phyloP scores from a whole-genome alignment of 2,329 filamentous ascomycete species.

The Rhinocladiella mackenziei region DNA sequence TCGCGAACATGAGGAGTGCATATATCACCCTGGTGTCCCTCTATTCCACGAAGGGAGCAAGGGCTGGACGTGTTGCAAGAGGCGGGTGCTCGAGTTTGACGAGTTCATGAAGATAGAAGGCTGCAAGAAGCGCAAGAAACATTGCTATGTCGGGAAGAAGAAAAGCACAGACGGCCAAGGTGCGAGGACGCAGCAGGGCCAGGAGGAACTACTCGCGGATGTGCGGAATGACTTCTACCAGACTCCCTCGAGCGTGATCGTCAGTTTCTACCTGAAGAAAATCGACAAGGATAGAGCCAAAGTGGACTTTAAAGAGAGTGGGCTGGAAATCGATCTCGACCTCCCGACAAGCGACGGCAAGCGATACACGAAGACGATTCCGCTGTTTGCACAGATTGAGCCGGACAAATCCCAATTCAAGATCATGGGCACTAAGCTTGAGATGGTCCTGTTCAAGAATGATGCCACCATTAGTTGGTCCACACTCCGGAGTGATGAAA shows the following conservation, averaged over 20 bases:
- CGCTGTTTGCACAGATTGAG: conserved; percentile 74
- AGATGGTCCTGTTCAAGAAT: conserved; percentile 69
- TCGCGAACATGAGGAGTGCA: conserved; percentile 70
- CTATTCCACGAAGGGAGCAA: conserved; percentile 99
- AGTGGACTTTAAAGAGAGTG: conserved; percentile 60
- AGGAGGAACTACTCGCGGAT: conserved; percentile 21
- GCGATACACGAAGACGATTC: conserved; percentile 69
- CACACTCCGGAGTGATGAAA: conserved; percentile 74
- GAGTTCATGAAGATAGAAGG: conserved; percentile 95
- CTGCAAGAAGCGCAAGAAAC: conserved; percentile 74
- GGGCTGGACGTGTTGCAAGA: conserved; percentile 95
- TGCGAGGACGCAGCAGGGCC: conserved; percentile 35
- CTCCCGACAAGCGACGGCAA: conserved; percentile 83
- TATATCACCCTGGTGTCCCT: conserved; percentile 82
- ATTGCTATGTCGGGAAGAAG: conserved; percentile 76
- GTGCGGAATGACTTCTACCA: conserved; percentile 87
- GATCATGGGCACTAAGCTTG: conserved; percentile 84
- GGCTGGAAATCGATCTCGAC: conserved; percentile 62
- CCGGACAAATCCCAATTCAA: conserved; percentile 70
- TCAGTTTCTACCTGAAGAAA: conserved; percentile 93
- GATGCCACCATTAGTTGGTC: conserved; percentile 73
- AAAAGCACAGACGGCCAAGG: conserved; percentile 67
- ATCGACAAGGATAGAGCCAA: conserved; percentile 77
- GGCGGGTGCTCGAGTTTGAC: conserved; percentile 91
- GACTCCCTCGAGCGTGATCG: conserved; percentile 77